phyloP scores from a whole-genome alignment of 257 asterid genomes.

The Lithospermum erythrorhizon region DNA sequence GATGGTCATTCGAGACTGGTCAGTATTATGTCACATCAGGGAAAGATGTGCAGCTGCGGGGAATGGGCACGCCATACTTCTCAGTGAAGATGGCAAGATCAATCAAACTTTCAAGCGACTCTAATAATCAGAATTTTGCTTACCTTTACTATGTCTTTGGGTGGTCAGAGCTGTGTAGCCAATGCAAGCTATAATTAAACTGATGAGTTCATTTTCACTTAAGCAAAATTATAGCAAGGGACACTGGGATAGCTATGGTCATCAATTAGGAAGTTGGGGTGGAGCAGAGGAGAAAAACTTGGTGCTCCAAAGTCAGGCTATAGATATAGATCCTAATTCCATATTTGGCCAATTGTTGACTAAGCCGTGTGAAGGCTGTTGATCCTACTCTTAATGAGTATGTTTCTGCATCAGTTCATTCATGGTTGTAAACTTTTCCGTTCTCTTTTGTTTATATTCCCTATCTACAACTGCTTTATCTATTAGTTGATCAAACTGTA shows the following conservation, averaged over 20 bases:
- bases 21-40: slow-evolving; percentile 28
- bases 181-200: slow-evolving; percentile 54
- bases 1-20: slow-evolving; percentile 45
- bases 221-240: slow-evolving; percentile 23
- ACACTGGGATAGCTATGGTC: slow-evolving; percentile 42
- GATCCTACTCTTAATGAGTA: slow-evolving; percentile 23
- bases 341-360: slow-evolving; percentile 46
- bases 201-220: slow-evolving; percentile 27
- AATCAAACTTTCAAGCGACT: slow-evolving; percentile 41
- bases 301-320: slow-evolving; percentile 33
- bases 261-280: slow-evolving; percentile 42
- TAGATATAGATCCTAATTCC: slow-evolving; percentile 24
- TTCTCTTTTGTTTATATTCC: neutral
- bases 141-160: slow-evolving; percentile 32
- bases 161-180: slow-evolving; percentile 26
- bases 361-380: slow-evolving; percentile 16
- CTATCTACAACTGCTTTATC: neutral
- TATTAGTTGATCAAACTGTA: neutral
- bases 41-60: slow-evolving; percentile 11
- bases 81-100: slow-evolving; percentile 43
- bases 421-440: neutral
- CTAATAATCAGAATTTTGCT: slow-evolving; percentile 25
- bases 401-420: neutral
- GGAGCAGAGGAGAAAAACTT: slow-evolving; percentile 35
- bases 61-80: slow-evolving; percentile 34